A percentile compares a stretch with the other conserved stretches of the same genome.
Evolutionary conservation across 495 filamentous ascomycete genomes (phyloP).

Genomic region (Penicillium robsamsonii): DNA sequence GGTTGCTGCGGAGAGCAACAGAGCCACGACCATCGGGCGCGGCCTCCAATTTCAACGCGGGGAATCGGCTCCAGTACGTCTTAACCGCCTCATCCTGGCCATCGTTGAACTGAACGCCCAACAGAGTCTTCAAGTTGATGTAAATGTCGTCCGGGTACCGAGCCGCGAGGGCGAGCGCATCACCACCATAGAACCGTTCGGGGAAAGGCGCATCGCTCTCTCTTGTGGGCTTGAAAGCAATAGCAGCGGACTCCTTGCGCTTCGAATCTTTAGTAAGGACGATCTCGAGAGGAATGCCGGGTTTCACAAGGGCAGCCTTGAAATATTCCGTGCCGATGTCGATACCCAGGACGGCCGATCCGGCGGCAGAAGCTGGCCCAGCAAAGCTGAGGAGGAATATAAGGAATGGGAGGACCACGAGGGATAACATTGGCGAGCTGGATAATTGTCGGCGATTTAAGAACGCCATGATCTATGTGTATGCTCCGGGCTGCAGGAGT

Average conservation of each 20-base stretch:
- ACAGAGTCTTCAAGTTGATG: conserved; percentile 82
- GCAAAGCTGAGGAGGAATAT: conserved; percentile 56
- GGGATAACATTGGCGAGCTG: conserved; percentile 38
- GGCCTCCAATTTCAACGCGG: conserved; percentile 51
- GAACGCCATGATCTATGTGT: conserved; percentile 50
- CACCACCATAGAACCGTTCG: conserved; percentile 86
- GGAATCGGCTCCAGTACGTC: conserved; percentile 69
- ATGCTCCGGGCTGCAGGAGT: conserved; percentile 24
- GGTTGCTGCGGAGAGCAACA: conserved; percentile 72
- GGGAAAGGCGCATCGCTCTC: conserved; percentile 64
- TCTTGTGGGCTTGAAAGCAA: conserved; percentile 85
- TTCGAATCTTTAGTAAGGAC: conserved; percentile 98
- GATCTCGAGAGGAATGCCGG: conserved; percentile 96
- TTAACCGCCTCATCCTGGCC: conserved; percentile 58
- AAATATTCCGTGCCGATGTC: conserved; percentile 97
- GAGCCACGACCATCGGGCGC: conserved; percentile 60
- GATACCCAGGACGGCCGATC: conserved; percentile 79
- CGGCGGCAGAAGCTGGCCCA: conserved; percentile 57
- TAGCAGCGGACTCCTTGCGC: conserved; percentile 87
- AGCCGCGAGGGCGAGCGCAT: conserved; percentile 82
- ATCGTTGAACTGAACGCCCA: conserved; percentile 63
- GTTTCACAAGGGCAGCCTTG: conserved; percentile 95
- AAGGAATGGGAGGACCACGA: conserved; percentile 44
- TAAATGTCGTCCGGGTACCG: conserved; percentile 92
- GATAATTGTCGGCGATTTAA: conserved; percentile 45